Conservation (phyloP, 2,329 filamentous ascomycete genomes). For the Coniochaeta sp. region DNA sequence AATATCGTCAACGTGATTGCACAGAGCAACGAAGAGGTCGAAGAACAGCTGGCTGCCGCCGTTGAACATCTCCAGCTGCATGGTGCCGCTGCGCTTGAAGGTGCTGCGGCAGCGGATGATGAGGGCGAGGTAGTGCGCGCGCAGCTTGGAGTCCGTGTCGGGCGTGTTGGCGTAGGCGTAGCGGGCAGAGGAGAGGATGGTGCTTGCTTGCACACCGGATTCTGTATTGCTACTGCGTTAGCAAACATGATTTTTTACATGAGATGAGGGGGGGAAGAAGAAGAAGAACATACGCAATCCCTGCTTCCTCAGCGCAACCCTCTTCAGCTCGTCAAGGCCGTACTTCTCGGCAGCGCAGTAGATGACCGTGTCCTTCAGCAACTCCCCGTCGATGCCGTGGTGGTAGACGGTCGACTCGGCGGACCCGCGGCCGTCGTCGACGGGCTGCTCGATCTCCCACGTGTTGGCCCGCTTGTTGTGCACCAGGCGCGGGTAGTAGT, state of each 20-base stretch:
- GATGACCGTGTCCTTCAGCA: conserved; percentile 84
- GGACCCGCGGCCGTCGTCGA: conserved; percentile 34
- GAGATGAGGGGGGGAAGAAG: too few species aligned
- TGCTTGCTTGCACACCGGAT: conserved; percentile 75
- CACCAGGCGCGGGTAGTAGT: conserved; percentile 78
- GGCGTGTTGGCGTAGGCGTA: conserved; percentile 87
- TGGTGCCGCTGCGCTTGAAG: conserved; percentile 89
- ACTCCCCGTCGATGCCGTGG: conserved; percentile 53
- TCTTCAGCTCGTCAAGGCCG: conserved; percentile 75
- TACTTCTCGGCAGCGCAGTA: conserved; percentile 87
- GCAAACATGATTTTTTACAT: background rate
- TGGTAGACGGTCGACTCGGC: conserved; percentile 64
- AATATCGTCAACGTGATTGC: conserved; percentile 77
- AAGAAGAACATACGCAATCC: conserved; percentile 69
- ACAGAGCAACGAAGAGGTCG: conserved; percentile 86
- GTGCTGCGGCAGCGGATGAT: conserved; percentile 83
- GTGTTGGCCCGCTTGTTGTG: conserved; percentile 75
- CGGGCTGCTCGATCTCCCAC: conserved; percentile 70
- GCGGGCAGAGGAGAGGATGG: conserved; percentile 79
- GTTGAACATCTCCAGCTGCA: conserved; percentile 90
- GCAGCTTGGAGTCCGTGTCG: conserved; percentile 81
- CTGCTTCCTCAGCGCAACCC: conserved; percentile 79
- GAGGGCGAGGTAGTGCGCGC: conserved; percentile 85
- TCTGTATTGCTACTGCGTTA: too few species aligned
- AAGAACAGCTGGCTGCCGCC: conserved; percentile 83